phyloP scores from a whole-genome alignment of 768 basidiomycete species.

The Kwoniella dejecticola region DNA sequence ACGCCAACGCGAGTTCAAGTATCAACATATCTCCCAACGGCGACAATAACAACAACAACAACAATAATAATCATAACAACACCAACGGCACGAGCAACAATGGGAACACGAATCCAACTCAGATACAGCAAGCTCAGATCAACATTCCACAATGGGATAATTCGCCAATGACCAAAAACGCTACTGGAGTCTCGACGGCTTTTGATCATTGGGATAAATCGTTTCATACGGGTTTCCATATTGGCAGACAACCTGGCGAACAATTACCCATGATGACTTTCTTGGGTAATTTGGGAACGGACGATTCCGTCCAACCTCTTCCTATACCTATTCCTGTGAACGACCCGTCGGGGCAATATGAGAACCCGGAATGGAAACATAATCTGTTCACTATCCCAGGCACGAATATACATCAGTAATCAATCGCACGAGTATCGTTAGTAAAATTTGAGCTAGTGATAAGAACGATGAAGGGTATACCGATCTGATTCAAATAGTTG shows the following conservation, averaged over 20 bases:
- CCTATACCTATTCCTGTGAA: constrained; percentile 1
- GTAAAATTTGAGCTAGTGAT: too few relatives aligned
- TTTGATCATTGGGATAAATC: constrained; percentile 4
- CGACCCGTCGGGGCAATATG: not conserved
- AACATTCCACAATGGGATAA: not conserved
- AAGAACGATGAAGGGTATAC: too few relatives aligned
- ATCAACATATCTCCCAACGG: too few relatives aligned
- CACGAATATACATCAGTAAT: too few relatives aligned
- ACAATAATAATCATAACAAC: not conserved
- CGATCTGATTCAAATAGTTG: too few relatives aligned
- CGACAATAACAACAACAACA: not conserved
- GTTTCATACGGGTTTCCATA: not conserved
- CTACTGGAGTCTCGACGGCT: not conserved
- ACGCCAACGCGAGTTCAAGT: not conserved
- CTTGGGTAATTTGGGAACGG: constrained; percentile 9
- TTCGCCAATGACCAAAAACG: too few relatives aligned
- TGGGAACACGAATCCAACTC: not conserved
- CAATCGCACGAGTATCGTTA: too few relatives aligned
- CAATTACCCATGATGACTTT: constrained; percentile 11
- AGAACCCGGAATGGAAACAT: not conserved
- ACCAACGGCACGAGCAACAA: not conserved
- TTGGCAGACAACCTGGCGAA: not conserved
- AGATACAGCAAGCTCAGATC: not conserved
- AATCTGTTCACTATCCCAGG: not conserved
- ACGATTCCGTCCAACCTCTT: constrained; percentile 1